These are phyloP conservation scores for Clitoria ternatea DNA, from an alignment of 306 rosid species.

Conservation along the genomic window DNA sequence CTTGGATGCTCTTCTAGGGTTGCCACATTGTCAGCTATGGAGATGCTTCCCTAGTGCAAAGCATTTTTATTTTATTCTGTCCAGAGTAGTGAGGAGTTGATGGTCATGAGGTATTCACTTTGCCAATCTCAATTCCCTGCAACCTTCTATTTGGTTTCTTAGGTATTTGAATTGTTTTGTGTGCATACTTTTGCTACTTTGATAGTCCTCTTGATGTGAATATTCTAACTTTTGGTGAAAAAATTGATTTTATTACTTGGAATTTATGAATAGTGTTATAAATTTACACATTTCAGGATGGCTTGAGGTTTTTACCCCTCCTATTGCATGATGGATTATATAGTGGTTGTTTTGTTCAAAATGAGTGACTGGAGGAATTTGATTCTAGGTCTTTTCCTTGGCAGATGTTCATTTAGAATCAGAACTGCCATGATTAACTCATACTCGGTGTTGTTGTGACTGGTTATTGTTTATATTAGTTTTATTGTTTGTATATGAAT, in stretches of 20 bases:
- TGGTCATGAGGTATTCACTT: constrained; percentile 16
- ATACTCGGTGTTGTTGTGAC: neutral
- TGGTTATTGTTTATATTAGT: constrained; percentile 5
- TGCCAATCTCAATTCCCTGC: constrained; percentile 6
- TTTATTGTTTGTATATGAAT: constrained; percentile 9
- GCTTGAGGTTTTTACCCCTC: neutral
- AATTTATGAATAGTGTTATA: constrained; percentile 18
- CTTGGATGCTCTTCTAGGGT: constrained; percentile 24
- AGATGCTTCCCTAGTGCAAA: constrained; percentile 11
- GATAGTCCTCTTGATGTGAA: neutral
- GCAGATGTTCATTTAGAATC: constrained; percentile 10
- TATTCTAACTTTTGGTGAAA: constrained; percentile 20
- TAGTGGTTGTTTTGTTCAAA: constrained; percentile 18
- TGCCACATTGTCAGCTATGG: neutral
- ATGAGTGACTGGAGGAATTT: constrained; percentile 19
- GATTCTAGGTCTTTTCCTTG: constrained; percentile 19
- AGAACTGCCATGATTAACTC: constrained; percentile 2
- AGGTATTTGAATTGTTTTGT: constrained; percentile 9
- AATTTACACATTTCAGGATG: constrained; percentile 18
- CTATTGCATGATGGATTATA: constrained; percentile 3
- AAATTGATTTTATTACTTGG: constrained; percentile 4
- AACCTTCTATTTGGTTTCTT: constrained; percentile 4
- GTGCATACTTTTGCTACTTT: constrained; percentile 9
- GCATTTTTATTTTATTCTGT: neutral
- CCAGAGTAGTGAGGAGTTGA: neutral